Base-by-base conservation (phyloP, 768 basidiomycete species). In the Trametes sanguinea region DNA sequence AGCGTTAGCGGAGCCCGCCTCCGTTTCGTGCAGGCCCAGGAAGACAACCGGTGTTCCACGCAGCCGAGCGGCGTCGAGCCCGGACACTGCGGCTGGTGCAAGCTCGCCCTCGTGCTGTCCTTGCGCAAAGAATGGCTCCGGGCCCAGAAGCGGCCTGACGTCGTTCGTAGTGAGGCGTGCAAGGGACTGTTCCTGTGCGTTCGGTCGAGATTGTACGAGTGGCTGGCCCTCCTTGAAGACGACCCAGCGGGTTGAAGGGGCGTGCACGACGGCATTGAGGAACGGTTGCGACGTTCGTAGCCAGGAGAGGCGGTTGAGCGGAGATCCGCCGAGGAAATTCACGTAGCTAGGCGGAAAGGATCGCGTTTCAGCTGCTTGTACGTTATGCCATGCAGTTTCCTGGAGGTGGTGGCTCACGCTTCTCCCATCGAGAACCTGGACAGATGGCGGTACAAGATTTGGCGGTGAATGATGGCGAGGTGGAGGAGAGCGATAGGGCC, bases 251-350 rank as follows among this genome's bases (percentile, higher is more conserved):
- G 94, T 83, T 3, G 83, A 71, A 0, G 85, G 81, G 11, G 84
- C 78, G 14, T 69, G 72, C 40, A 89, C 76, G 66, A 94, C 80
- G 17, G 86, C 79, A 60, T 93, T 91, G 51, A 98, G 80, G 74
- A 95, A 93, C 7, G 81, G 72, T 32, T 85, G 83, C 13, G 90
- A 92, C 3, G 85, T 74, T 30, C 92, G 82, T 39, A 95, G 80
- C 87, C 94, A 94, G 1, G 90, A 86, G 17, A 94, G 80, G 14
- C 92, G 87, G 72, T 93, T 93, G 35, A 93, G 75, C 45, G 89
- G 85, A 57, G 91, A 90, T 43, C 89, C 83, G 37, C 75, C 77
- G 65, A 83, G 71, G 72, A 84, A 84, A 64, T 84, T 83, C 30
- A 77, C 71, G 53, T 77, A 73, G 56, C 88, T 79, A 62, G 17